Evolutionary conservation across 2,329 filamentous ascomycete genomes (phyloP).

Genomic region (Geosmithia morbida): DNA sequence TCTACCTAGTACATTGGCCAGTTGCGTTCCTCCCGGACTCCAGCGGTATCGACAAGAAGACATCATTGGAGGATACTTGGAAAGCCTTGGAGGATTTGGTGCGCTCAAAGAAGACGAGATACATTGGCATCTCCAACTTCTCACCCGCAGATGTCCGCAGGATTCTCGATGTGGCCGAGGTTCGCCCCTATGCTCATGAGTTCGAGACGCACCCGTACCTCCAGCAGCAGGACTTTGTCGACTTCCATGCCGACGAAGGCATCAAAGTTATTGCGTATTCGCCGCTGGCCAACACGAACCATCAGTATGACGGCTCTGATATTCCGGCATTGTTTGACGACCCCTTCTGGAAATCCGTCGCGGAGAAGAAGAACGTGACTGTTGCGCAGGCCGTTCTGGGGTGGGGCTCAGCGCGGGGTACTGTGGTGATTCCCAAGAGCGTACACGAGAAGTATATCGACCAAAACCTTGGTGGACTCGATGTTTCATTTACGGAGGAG

Average conservation of each 20-base stretch:
- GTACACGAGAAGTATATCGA: conserved; percentile 30
- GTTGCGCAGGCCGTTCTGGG: conserved; percentile 51
- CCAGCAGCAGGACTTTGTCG: conserved; percentile 23
- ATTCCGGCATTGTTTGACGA: conserved; percentile 36
- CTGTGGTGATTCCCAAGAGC: conserved; percentile 43
- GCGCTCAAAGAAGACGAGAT: conserved; percentile 37
- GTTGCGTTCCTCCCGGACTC: neutral
- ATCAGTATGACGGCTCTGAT: conserved; percentile 2
- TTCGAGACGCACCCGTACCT: conserved; percentile 22
- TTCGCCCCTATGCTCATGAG: conserved; percentile 45
- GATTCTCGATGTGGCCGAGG: conserved; percentile 39
- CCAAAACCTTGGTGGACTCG: conserved; percentile 23
- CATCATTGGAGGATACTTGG: conserved; percentile 3
- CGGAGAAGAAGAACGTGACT: conserved; percentile 43
- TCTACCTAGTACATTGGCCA: conserved; percentile 3
- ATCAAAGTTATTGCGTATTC: conserved; percentile 41
- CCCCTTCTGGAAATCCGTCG: conserved; percentile 37
- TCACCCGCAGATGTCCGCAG: conserved; percentile 32
- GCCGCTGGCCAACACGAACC: conserved; percentile 23
- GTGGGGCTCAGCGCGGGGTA: conserved; percentile 45
- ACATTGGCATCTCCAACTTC: conserved; percentile 40
- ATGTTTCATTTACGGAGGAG: conserved; percentile 15
- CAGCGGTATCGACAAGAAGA: neutral
- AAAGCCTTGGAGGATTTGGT: conserved; percentile 5
- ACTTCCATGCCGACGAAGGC: conserved; percentile 43